Conservation (phyloP, 192 early-diverging fungal species). For the Thamnidium elegans region DNA sequence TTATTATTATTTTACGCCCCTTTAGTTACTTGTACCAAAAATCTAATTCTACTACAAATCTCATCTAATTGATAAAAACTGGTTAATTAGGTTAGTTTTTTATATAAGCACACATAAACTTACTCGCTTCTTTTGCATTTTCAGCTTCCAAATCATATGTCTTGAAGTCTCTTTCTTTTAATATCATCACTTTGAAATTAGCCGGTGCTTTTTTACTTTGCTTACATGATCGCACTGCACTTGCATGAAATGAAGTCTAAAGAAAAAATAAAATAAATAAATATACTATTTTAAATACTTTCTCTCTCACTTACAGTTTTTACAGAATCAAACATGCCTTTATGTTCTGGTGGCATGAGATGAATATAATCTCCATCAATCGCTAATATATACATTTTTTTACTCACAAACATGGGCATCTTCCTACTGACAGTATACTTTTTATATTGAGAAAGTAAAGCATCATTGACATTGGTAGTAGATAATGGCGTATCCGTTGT, state of each 20-base stretch:
- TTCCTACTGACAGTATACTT: constrained; percentile 86
- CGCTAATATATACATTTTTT: constrained; percentile 80
- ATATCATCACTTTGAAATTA: constrained; percentile 66
- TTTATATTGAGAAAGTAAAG: constrained; percentile 35
- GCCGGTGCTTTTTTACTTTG: constrained; percentile 64
- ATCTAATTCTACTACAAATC: constrained; percentile 33
- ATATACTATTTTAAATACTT: too few species aligned
- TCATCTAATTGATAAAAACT: constrained; percentile 20
- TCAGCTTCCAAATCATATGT: constrained; percentile 78
- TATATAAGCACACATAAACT: constrained; percentile 21
- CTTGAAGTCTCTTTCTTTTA: constrained; percentile 62
- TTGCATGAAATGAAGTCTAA: constrained; percentile 64
- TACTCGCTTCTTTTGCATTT: constrained; percentile 62
- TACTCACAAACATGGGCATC: constrained; percentile 82
- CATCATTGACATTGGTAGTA: constrained; percentile 14
- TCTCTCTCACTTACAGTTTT: constrained; percentile 75
- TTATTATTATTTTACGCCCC: constrained; percentile 11
- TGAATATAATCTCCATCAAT: constrained; percentile 95
- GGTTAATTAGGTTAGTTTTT: not conserved
- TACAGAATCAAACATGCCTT: constrained; percentile 75
- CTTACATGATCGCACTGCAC: constrained; percentile 61
- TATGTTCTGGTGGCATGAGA: constrained; percentile 79
- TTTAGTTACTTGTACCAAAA: constrained; percentile 32
- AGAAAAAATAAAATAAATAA: constrained; percentile 12
- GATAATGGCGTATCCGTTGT: not conserved